These are phyloP conservation scores for Phytophthora hibernalis DNA, from an alignment of 352 stramenopile species.

Conservation along the genomic window DNA sequence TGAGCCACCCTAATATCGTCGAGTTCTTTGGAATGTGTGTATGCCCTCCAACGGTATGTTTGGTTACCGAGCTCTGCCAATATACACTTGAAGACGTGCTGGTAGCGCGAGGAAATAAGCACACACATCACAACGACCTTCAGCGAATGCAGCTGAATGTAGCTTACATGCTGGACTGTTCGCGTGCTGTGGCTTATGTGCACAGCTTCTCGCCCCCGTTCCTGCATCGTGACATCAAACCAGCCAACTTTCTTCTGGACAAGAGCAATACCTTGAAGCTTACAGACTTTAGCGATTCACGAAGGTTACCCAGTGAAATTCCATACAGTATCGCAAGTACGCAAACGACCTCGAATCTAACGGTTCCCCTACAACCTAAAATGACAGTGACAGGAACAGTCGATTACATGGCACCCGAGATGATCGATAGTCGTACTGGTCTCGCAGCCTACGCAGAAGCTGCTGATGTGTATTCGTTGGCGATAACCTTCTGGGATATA, in stretches of 20 bases:
- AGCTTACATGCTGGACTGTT: conserved; percentile 62
- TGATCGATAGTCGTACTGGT: conserved; percentile 56
- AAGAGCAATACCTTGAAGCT: conserved; percentile 52
- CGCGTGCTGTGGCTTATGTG: conserved; percentile 60
- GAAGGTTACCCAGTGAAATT: conserved; percentile 35
- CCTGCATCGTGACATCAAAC: conserved; percentile 68
- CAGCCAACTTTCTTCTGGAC: conserved; percentile 62
- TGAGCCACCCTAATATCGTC: conserved; percentile 64
- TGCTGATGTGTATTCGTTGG: conserved; percentile 74
- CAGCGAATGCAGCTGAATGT: conserved; percentile 51
- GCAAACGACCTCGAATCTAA: neutral
- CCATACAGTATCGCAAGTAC: neutral
- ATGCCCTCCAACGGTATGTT: conserved; percentile 57
- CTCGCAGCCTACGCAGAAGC: conserved; percentile 57
- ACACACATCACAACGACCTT: neutral
- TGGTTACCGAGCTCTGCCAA: conserved; percentile 55
- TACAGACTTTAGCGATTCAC: conserved; percentile 64
- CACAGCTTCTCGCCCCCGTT: conserved; percentile 67
- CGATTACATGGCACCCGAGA: conserved; percentile 77
- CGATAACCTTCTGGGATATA: conserved; percentile 81
- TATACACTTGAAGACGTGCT: conserved; percentile 52
- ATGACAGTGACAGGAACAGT: conserved; percentile 72
- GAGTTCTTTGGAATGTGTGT: conserved; percentile 64
- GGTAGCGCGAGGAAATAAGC: neutral
- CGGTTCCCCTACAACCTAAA: conserved; percentile 20